Base-by-base conservation (phyloP, 371 early-diverging fungal species). In the Chytridium lagenaria region DNA sequence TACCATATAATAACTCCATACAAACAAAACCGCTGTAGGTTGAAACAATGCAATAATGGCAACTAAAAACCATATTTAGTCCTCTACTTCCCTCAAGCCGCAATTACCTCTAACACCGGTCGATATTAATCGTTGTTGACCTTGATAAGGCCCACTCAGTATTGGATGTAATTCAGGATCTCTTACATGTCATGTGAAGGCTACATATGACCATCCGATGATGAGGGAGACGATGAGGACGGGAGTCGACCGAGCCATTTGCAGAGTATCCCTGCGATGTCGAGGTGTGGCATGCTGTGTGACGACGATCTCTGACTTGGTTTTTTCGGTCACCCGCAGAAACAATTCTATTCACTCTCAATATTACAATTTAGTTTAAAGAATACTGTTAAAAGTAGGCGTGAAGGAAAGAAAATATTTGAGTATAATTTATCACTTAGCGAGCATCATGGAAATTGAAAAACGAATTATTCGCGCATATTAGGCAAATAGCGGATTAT, bases 171-270 rank as follows among this genome's bases (percentile, higher is more conserved):
- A 52, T 5, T 52, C 5, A n/a, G 5, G 12, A 5, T 26, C 26
- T 15, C 12, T 52, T 52, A 61, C 61, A 31, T 7, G 61, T 61
- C 19, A 61, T 7, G 23, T 61, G 34, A 66, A 66, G 23, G 10
- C 30, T 16, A 66, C 28, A 28, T 66, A 66, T 2, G 66, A 71
- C 26, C 59, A 28, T 26, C 12, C 67, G 55, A 49, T 15, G 22
- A 63, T 26, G 10, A 23, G 0, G 15, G 26, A 10, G 15, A 49
- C 28, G 19, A 23, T 55, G 16, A 33, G 61, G 50, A 31, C 22
- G 28, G 31, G 50, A 15, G 1, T 16, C 3, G 49, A 30, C 44
- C n/a, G n/a, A n/a, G n/a, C n/a, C n/a, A n/a, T n/a, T n/a, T n/a
- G n/a, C n/a, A n/a, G n/a, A n/a, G n/a, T n/a, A n/a, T n/a, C n/a